A percentile compares a stretch with the other conserved stretches of the same genome.
Conservation (phyloP, 1,284 basidiomycete species). For the Coniferiporia sulphurascens region DNA sequence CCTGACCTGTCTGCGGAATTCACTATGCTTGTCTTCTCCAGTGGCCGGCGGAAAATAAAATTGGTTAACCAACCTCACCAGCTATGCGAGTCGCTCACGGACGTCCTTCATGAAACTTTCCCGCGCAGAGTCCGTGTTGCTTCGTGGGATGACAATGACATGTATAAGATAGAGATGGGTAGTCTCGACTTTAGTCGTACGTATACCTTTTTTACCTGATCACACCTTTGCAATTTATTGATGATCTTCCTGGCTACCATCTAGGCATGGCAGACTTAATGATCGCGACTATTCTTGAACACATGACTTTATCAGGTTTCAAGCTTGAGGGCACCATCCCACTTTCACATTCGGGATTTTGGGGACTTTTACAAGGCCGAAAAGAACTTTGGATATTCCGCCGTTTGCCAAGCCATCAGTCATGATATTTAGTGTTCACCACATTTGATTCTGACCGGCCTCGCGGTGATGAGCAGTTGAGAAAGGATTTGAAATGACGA, state of each 20-base stretch:
- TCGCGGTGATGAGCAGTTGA: not conserved
- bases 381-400: conserved; percentile 49
- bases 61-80: conserved; percentile 53
- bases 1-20: conserved; percentile 47
- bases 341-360: conserved; percentile 35
- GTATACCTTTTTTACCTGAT: not conserved
- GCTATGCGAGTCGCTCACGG: conserved; percentile 44
- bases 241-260: not conserved
- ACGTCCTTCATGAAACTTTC: conserved; percentile 33
- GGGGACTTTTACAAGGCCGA: conserved; percentile 35
- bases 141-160: conserved; percentile 13
- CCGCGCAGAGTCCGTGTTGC: conserved; percentile 8
- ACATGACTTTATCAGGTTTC: conserved; percentile 37
- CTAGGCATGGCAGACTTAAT: conserved; percentile 32
- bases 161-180: conserved; percentile 14
- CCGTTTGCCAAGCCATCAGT: conserved; percentile 10
- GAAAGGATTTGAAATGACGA: not conserved
- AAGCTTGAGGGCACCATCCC: conserved; percentile 44
- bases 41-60: conserved; percentile 49
- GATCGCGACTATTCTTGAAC: conserved; percentile 38
- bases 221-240: not conserved
- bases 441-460: not conserved
- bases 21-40: conserved; percentile 58
- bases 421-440: not conserved
- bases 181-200: conserved; percentile 12